Percentiles rank a stretch among this genome's conserved stretches.
These are phyloP conservation scores for Penicillium carneum DNA, from an alignment of 2,329 filamentous ascomycete species.

Conservation along the genomic window DNA sequence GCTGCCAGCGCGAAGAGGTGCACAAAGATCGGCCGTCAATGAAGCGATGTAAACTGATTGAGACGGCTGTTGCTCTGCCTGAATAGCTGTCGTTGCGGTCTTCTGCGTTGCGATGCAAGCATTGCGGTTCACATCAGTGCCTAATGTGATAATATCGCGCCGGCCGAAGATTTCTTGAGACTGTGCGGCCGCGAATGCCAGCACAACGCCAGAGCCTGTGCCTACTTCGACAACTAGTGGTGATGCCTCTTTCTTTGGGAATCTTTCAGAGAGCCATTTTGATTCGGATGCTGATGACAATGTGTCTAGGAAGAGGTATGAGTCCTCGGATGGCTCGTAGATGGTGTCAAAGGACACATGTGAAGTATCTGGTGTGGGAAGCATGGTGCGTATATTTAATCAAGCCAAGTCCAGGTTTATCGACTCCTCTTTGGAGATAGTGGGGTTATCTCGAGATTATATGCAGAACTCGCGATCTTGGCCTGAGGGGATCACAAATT, in stretches of 20 bases:
- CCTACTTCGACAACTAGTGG: constrained; percentile 84
- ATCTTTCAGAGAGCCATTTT: constrained; percentile 71
- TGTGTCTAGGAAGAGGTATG: constrained; percentile 90
- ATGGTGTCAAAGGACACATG: constrained; percentile 88
- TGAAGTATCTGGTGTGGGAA: constrained; percentile 90
- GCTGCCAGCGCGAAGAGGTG: constrained; percentile 63
- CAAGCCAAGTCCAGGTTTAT: not conserved
- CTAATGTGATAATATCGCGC: constrained; percentile 72
- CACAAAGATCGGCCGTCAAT: constrained; percentile 72
- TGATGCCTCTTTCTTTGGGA: constrained; percentile 51
- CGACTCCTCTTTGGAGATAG: constrained; percentile 7
- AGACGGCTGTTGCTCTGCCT: constrained; percentile 37
- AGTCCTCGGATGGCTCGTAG: constrained; percentile 96
- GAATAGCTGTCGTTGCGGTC: constrained; percentile 67
- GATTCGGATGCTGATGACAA: constrained; percentile 75
- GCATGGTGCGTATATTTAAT: constrained; percentile 63
- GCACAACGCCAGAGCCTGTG: constrained; percentile 89
- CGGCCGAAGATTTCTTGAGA: constrained; percentile 74
- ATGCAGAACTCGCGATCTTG: not conserved
- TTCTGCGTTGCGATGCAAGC: constrained; percentile 77
- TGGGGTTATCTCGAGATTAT: constrained; percentile 9
- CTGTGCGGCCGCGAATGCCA: constrained; percentile 84
- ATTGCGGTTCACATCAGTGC: constrained; percentile 83
- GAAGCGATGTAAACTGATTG: constrained; percentile 68
- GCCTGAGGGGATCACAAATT: not conserved